Evolutionary conservation across 768 basidiomycete genomes (phyloP), one percentile per base, ranked within the genome.

Genomic region (Agaricus bisporus): DNA sequence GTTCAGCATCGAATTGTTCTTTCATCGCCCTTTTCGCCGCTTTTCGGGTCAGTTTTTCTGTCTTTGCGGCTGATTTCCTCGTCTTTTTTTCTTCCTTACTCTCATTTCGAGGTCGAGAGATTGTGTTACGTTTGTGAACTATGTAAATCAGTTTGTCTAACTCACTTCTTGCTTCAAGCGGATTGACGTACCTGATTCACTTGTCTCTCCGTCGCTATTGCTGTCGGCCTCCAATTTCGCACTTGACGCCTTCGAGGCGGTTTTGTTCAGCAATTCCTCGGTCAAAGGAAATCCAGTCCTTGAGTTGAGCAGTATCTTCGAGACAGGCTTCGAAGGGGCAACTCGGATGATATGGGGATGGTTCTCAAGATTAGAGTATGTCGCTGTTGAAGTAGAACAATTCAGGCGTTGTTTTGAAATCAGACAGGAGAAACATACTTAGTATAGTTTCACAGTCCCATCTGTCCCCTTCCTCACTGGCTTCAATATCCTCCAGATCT

Each of bases 381-480:
- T 98, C 8, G 88, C 95, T 97, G 63, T 17, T 22, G 22, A 14
- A 39, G 28, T 47, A 41, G n/a, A 42, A 58, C 59, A 57, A 55
- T 55, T 48, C 15, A 18, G 49, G 25, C 14, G 14, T 48, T 11
- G n/a, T 1, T 44, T 25, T 37, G 2, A 38, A 17, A 41, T 14
- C 29, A 22, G 15, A 48, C 2, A 26, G 25, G 25, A 11, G 17
- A 47, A 11, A 77, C 89, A 66, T 67, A 95, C 95, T 85, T 2
- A 99, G 73, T 37, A 99, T 88, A 1, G 93, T 97, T 68, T 99
- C 95, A 57, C 91, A 95, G 65, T 99, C 97, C 97, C 97, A 99
- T 42, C 82, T 72, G 58, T 88, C 85, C 59, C 86, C 83, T 51
- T 83, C 80, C 60, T 82, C 79, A 45, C 79, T 77, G 38, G 79